Evolutionary conservation across 2,329 filamentous ascomycete genomes (phyloP), one percentile per base, ranked within the genome.

Genomic region (Chalara sp.): DNA sequence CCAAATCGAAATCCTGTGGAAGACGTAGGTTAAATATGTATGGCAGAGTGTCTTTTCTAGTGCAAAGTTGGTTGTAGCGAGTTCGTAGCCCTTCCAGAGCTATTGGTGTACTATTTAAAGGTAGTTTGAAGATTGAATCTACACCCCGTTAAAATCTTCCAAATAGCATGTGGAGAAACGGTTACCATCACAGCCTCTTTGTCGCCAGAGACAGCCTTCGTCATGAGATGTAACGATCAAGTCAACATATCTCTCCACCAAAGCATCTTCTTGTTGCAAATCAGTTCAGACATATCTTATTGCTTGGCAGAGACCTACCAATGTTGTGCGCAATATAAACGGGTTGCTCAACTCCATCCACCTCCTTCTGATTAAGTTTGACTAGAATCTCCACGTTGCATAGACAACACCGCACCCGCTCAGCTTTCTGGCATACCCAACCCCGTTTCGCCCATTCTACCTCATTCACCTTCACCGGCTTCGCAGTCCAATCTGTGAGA

Each of bases 361-460:
- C 75, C 61, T 76, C 76, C 61, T 78, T 80, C 49, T 76, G 76
- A 61, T 80, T 84, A 33, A 95, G 72, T 69, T 87, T 89, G 48
- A 97, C 87, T 5, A 93, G 79, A 40, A 96, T 75, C 60, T 95
- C 87, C 61, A 86, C 85, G 63, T 86, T 85, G 63, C 93, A 99
- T 2, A 91, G 81, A 40, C 86, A 84, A 66, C 93, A 99, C 13
- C 83, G 81, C 12, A 97, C 89, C 4, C 87, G 87, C 68, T 95
- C 90, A 57, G 83, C 83, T 60, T 86, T 86, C 44, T 86, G 82
- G 62, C 92, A 96, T 4, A 85, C 76, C 92, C 93, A 99, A 1
- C 92, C 92, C 52, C 87, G 76, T 72, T 92, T 96, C 1, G 91
- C 91, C 93, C 93, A 99, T 66, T 90, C 86, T 6, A 96, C 83